Percentiles rank a stretch among this genome's conserved stretches.
These are phyloP conservation scores for Lasiodiplodia gonubiensis DNA, from an alignment of 2,329 filamentous ascomycete species.

Conservation along the genomic window DNA sequence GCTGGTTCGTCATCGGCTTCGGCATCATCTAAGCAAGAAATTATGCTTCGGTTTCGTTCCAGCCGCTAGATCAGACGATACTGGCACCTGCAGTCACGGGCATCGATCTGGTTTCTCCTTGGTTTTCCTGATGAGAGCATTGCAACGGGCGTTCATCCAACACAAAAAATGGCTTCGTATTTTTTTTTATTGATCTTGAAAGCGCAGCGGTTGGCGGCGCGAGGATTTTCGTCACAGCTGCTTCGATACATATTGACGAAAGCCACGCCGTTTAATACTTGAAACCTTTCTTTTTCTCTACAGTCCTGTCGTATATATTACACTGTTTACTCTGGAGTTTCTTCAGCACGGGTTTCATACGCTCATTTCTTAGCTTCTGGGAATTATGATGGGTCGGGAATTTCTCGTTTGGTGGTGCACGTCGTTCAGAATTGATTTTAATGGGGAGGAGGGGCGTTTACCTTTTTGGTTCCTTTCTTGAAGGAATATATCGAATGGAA, in stretches of 20 bases:
- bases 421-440: not conserved
- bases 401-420: not conserved
- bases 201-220: not conserved
- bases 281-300: not conserved
- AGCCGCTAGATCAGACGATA: not conserved
- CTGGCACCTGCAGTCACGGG: not conserved
- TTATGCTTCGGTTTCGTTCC: not conserved
- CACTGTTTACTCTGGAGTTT: not conserved
- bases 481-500: not conserved
- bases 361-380: not conserved
- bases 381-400: not conserved
- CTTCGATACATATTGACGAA: not conserved
- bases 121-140: slow-evolving; percentile 21
- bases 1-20: slow-evolving; percentile 56
- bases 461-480: not conserved
- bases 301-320: not conserved
- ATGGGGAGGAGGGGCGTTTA: not conserved
- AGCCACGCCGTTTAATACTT: not conserved
- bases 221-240: not conserved
- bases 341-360: not conserved
- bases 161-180: slow-evolving; percentile 16
- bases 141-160: slow-evolving; percentile 21
- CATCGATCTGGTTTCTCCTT: not conserved
- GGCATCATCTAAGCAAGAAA: slow-evolving; percentile 45
- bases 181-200: not conserved